phyloP scores from a whole-genome alignment of 176 grass and related monocot species.

The Puya raimondii region DNA sequence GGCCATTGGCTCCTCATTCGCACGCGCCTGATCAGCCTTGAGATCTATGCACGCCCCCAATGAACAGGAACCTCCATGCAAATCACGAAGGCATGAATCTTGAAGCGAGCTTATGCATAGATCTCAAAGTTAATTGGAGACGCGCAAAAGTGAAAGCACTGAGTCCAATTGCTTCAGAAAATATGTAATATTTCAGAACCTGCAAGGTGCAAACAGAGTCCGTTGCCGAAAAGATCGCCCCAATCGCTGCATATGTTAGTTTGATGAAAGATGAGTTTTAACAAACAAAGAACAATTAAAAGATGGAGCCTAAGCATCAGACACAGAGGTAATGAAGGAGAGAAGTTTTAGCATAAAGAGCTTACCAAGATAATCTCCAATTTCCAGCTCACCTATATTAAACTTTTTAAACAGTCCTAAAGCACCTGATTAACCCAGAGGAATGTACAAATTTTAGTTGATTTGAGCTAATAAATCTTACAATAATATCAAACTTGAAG shows the following conservation, averaged over 20 bases:
- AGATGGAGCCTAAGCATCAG: slow-evolving; percentile 2
- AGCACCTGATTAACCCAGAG: slow-evolving; percentile 53
- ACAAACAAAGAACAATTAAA: slow-evolving; percentile 8
- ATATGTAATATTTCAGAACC: slow-evolving; percentile 29
- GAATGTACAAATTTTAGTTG: slow-evolving; percentile 13
- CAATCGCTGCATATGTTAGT: slow-evolving; percentile 55
- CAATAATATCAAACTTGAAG: slow-evolving; percentile 17
- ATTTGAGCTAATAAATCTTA: background rate
- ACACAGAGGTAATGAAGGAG: background rate
- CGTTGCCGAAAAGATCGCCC: slow-evolving; percentile 92
- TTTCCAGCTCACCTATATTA: slow-evolving; percentile 50
- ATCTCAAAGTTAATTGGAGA: too few species aligned
- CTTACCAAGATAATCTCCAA: slow-evolving; percentile 90
- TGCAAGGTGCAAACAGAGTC: slow-evolving; percentile 99
- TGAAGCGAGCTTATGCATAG: too few species aligned
- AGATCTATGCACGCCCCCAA: too few species aligned
- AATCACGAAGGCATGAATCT: too few species aligned
- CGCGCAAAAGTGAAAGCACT: too few species aligned
- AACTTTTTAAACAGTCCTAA: slow-evolving; percentile 66
- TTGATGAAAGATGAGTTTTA: background rate
- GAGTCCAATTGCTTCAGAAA: background rate
- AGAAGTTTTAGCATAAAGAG: background rate
- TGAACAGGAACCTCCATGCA: too few species aligned
- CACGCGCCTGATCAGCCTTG: too few species aligned
- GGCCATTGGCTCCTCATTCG: too few species aligned